Evolutionary conservation across 345 rosid species (phyloP).

Genomic region (Passiflora organensis): DNA sequence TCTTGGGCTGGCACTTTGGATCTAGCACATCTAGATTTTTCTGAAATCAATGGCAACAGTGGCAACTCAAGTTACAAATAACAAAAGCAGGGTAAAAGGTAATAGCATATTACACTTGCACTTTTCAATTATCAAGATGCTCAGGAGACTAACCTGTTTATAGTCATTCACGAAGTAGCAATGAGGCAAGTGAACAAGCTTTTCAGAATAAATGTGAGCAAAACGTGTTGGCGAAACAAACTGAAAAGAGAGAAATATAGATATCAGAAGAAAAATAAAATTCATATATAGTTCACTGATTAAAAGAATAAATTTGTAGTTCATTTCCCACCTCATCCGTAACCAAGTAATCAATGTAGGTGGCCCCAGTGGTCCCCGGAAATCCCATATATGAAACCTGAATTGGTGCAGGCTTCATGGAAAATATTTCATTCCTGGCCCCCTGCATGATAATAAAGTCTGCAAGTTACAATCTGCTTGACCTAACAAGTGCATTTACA

Average conservation of each 20-base stretch:
- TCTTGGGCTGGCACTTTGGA: conserved; percentile 62
- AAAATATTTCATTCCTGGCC: conserved; percentile 95
- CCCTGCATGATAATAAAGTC: conserved; percentile 47
- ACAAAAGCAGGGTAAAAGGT: neutral
- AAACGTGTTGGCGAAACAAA: conserved; percentile 78
- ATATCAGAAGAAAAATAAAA: neutral
- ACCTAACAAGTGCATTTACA: neutral
- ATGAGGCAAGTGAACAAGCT: conserved; percentile 94
- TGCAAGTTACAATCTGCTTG: neutral
- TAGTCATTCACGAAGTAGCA: conserved; percentile 99
- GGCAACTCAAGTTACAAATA: neutral
- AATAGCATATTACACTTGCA: neutral
- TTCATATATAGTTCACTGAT: neutral
- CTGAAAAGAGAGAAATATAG: conserved; percentile 36
- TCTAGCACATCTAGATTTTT: conserved; percentile 89
- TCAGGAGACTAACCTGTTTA: conserved; percentile 58
- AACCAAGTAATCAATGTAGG: conserved; percentile 90
- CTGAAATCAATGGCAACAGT: conserved; percentile 33
- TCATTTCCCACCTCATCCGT: conserved; percentile 74
- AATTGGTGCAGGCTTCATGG: conserved; percentile 97
- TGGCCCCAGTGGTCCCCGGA: conserved; percentile 97
- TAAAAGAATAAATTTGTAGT: neutral
- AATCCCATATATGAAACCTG: conserved; percentile 99
- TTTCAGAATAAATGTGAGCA: conserved; percentile 86
- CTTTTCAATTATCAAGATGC: too few relatives aligned